Percentiles rank a stretch among this genome's conserved stretches.
Conservation (phyloP, 2,329 filamentous ascomycete species). For the Nothopassalora personata region DNA sequence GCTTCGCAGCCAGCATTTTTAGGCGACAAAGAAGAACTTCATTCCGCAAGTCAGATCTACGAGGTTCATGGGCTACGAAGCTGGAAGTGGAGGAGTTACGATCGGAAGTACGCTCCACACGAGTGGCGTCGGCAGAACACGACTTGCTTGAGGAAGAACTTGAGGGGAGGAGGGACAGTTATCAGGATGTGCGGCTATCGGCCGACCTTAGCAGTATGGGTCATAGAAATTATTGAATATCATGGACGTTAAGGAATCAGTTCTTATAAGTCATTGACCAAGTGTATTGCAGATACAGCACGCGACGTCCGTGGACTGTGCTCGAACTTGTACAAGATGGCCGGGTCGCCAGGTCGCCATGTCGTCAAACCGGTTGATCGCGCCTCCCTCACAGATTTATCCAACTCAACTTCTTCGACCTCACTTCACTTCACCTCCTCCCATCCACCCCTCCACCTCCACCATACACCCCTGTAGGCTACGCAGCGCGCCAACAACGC, state of each 20-base stretch:
- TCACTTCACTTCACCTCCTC: no score
- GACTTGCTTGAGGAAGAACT: not conserved
- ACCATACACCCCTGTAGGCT: no score
- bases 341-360: no score
- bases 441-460: not conserved
- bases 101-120: not conserved
- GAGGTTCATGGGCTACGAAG: conserved; percentile 2
- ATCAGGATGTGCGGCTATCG: not conserved
- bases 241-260: not conserved
- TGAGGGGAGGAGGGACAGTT: not conserved
- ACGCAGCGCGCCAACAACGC: no score
- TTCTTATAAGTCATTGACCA: not conserved
- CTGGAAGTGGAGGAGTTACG: not conserved
- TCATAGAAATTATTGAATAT: not conserved
- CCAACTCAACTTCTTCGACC: no score
- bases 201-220: not conserved
- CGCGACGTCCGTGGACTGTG: no score
- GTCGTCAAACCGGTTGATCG: no score
- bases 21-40: conserved; percentile 2
- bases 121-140: not conserved
- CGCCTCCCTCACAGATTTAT: no score
- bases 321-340: no score
- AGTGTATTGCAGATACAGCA: no score
- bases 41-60: conserved; percentile 9
- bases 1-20: not conserved